A percentile compares a stretch with the other conserved stretches of the same genome.
Conservation (phyloP, 345 rosid genomes). For the Aurinia saxatilis region DNA sequence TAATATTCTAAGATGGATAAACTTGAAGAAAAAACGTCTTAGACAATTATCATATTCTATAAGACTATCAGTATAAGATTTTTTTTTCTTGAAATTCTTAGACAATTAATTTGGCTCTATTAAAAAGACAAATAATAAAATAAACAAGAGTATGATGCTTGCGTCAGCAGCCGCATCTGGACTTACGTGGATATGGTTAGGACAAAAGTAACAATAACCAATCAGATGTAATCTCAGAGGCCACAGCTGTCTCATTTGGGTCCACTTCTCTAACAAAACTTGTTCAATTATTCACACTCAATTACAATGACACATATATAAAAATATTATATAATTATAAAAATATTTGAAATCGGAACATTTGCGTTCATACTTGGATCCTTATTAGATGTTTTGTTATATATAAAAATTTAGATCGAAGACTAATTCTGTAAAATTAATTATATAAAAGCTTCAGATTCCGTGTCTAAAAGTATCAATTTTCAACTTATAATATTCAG, state of each 20-base stretch:
- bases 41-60: too few relatives aligned
- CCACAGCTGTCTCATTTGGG: constrained; percentile 32
- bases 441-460: too few relatives aligned
- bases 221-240: constrained; percentile 24
- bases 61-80: too few relatives aligned
- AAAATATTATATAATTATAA: neutral
- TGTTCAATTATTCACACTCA: constrained; percentile 22
- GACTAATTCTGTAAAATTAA: too few relatives aligned
- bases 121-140: neutral
- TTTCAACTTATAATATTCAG: neutral
- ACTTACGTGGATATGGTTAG: constrained; percentile 30
- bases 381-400: neutral
- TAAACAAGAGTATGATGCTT: constrained; percentile 2
- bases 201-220: constrained; percentile 32
- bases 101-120: neutral
- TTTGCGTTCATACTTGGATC: constrained; percentile 27
- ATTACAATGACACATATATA: constrained; percentile 5
- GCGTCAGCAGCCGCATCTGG: constrained; percentile 28
- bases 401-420: neutral
- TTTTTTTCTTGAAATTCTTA: too few relatives aligned
- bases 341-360: constrained; percentile 6
- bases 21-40: too few relatives aligned
- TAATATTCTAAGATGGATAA: too few relatives aligned
- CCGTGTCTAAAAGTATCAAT: neutral
- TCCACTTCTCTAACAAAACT: constrained; percentile 29